Evolutionary conservation across 2,329 filamentous ascomycete species (phyloP), one percentile per base, ranked within the genome.

Genomic region (Trichophaea hybrida): DNA sequence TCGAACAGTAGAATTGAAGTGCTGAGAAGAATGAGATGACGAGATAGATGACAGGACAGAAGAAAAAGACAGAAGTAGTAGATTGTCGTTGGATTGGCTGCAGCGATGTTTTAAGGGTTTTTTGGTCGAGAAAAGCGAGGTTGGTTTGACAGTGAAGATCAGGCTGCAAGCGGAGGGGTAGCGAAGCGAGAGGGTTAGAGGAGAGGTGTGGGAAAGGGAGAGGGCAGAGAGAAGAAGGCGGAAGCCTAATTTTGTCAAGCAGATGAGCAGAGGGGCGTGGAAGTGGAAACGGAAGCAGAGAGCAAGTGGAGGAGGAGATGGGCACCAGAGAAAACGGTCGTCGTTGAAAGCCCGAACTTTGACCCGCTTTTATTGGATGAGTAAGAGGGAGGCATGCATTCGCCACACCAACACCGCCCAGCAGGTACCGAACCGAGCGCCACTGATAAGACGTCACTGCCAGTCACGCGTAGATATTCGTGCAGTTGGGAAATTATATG

Each of bases 351-450:
- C 24, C 24, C 24, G 24, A 24, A 24, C 24, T 24, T 24, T 24
- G 24, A 3, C 3, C 24, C 24, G 24, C 24, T 24, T 24, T 24
- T 24, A 48, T 35, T 54, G 54, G 40, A 17, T 43, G 38, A 15
- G 38, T 43, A 15, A 15, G 10, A 43, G 38, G n/a, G n/a, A 15
- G 10, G 38, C 10, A 10, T 4, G 38, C 38, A 43, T 15, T 43
- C 1, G 38, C 38, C 38, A 43, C 38, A 43, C n/a, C 17, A 40
- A 52, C 53, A 48, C 60, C 58, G 60, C 32, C 32, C 46, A 51
- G 46, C 49, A 43, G 31, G 38, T 15, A 53, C 59, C 46, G 56
- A 43, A 15, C 38, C 2, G 38, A 46, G 24, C 40, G 40, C 40
- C 40, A 46, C 40, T n/a, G 40, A 12, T n/a, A 46, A 46, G 40